phyloP scores from a whole-genome alignment of 495 filamentous ascomycete species.

The Cetradonia linearis region DNA sequence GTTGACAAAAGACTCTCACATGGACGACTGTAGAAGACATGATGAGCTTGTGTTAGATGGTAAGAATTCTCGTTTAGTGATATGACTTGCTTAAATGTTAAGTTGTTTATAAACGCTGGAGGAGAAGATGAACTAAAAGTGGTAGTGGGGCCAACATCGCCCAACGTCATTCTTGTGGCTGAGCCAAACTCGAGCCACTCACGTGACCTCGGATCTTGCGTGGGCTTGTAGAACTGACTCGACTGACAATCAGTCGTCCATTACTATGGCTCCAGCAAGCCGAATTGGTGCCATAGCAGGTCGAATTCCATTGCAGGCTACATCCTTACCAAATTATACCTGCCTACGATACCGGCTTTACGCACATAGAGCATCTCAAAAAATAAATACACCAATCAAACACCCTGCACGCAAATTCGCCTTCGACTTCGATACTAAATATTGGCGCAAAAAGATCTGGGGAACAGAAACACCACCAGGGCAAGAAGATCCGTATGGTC shows the following conservation, averaged over 20 bases:
- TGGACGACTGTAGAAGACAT: slow-evolving; percentile 46
- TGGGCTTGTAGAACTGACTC: no score
- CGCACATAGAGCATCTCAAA: background rate
- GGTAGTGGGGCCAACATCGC: background rate
- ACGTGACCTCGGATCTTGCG: background rate
- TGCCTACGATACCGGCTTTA: slow-evolving; percentile 26
- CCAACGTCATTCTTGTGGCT: slow-evolving; percentile 9
- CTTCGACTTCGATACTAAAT: slow-evolving; percentile 28
- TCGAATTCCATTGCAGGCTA: background rate
- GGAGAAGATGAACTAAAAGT: background rate
- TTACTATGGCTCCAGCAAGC: slow-evolving; percentile 9
- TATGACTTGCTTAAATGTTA: background rate
- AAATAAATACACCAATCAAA: background rate
- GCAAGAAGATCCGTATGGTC: slow-evolving; percentile 42
- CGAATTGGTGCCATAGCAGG: background rate
- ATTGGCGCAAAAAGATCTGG: slow-evolving; percentile 38
- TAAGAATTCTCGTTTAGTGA: background rate
- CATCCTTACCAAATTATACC: slow-evolving; percentile 17
- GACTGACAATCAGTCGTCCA: background rate
- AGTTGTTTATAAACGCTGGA: background rate
- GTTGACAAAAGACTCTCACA: slow-evolving; percentile 24
- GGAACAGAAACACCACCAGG: slow-evolving; percentile 47
- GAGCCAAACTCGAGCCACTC: background rate
- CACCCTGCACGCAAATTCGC: slow-evolving; percentile 10
- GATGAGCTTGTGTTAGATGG: slow-evolving; percentile 11